Evolutionary conservation across 345 rosid species (phyloP).

Genomic region (Melaleuca alternifolia): DNA sequence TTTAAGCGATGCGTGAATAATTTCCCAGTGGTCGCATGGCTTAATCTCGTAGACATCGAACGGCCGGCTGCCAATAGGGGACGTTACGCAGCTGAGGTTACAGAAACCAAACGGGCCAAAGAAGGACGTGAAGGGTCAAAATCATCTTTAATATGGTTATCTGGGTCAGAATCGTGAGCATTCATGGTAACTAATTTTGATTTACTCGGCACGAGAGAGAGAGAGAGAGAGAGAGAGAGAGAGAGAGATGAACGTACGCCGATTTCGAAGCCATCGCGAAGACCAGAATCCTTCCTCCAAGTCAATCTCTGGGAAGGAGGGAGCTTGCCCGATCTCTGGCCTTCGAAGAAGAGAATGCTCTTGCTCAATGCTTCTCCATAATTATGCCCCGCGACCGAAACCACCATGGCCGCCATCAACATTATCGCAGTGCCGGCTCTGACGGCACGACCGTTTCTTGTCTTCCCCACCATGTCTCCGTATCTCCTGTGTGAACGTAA

Average conservation of each 20-base stretch:
- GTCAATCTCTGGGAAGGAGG: constrained; percentile 37
- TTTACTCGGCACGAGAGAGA: background rate
- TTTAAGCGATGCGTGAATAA: background rate
- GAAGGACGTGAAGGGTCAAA: background rate
- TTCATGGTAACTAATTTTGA: background rate
- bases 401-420: background rate
- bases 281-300: constrained; percentile 61
- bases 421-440: background rate
- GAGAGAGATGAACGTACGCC: constrained; percentile 13
- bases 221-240: background rate
- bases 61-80: background rate
- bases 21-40: background rate
- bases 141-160: background rate
- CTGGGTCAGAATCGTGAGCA: background rate
- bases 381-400: constrained; percentile 17
- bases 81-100: background rate
- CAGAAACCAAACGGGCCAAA: background rate
- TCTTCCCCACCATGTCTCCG: background rate
- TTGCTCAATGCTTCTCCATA: constrained; percentile 52
- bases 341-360: constrained; percentile 60
- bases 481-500: background rate
- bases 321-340: constrained; percentile 54
- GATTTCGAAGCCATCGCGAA: constrained; percentile 31
- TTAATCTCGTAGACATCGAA: background rate
- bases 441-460: background rate